Evolutionary conservation across 2,329 filamentous ascomycete genomes (phyloP).

Genomic region (Aspergillus aculeatinus): DNA sequence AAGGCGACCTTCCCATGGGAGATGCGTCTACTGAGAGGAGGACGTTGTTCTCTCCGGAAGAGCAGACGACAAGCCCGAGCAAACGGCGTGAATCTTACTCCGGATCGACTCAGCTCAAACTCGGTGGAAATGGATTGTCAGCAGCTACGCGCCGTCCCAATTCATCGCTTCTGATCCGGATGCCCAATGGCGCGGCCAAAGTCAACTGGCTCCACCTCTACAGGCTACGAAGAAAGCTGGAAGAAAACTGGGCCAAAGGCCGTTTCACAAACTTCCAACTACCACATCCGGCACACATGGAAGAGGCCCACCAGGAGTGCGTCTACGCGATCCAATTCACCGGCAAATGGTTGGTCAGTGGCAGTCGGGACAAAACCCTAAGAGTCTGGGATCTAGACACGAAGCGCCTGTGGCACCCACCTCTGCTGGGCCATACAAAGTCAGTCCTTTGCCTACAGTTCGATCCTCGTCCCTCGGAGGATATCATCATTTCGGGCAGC

Average conservation of each 20-base stretch:
- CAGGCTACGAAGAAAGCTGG: slow-evolving; percentile 77
- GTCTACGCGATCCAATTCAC: slow-evolving; percentile 94
- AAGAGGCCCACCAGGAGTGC: slow-evolving; percentile 86
- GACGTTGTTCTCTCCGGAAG: slow-evolving; percentile 14
- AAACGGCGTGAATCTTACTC: slow-evolving; percentile 10
- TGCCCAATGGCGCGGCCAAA: slow-evolving; percentile 46
- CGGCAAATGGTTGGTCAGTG: slow-evolving; percentile 82
- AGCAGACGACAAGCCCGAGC: slow-evolving; percentile 20
- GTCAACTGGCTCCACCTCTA: slow-evolving; percentile 95
- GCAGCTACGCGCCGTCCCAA: slow-evolving; percentile 22
- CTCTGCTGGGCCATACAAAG: slow-evolving; percentile 73
- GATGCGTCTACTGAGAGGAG: slow-evolving; percentile 35
- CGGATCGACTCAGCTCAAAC: slow-evolving; percentile 11
- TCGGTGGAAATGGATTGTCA: slow-evolving; percentile 15
- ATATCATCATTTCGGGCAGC: slow-evolving; percentile 91
- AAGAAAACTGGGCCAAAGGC: slow-evolving; percentile 87
- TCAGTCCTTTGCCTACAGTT: slow-evolving; percentile 96
- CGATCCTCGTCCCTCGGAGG: slow-evolving; percentile 80
- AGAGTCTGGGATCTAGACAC: slow-evolving; percentile 88
- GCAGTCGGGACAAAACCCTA: slow-evolving; percentile 83
- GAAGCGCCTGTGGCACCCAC: slow-evolving; percentile 70
- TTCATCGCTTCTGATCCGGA: slow-evolving; percentile 34
- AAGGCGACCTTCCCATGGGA: slow-evolving; percentile 46
- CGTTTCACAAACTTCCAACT: slow-evolving; percentile 84
- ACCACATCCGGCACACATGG: slow-evolving; percentile 74